Base-by-base conservation (phyloP, 1,139 yeast species). In the Eremothecium cymbalariae region DNA sequence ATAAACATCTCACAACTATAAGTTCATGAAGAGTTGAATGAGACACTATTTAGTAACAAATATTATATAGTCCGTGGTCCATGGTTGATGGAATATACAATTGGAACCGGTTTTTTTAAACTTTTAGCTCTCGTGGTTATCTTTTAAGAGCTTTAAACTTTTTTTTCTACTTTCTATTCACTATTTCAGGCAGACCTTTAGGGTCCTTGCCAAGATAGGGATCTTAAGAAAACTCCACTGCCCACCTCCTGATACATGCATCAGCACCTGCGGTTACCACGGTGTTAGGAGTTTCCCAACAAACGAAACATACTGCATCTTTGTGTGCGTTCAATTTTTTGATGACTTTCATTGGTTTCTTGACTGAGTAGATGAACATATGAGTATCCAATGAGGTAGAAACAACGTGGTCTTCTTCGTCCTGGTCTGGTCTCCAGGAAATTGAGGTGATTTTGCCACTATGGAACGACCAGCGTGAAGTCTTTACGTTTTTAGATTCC, bases 391-490 rank as follows among this genome's bases (percentile, higher is more conserved):
- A 65, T 0, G 95, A 84, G 1, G 81, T 94, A 42, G 90, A 75
- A 14, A 78, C 80, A 32, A 83, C 70, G 46, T 69, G 76, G 46
- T 78, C 74, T 37, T 85, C 81, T 46, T 81, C 86, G 2, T 64
- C 59, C 6, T 19, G 29, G 4, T 26, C 18, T 6, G 57, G 55
- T 37, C 40, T 53, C 97, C 97, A 90, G 21, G 74, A 62, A 32
- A 93, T 81, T 24, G 79, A 74, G 37, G 74, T 76, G 40, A 90
- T 80, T 39, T 72, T 76, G 38, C 94, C 78, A 3, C 88, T 81
- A 57, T 93, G 96, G 75, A 83, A 88, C 0, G 94, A 80, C 99
- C 99, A 90, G 54, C 97, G 74, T 1, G 93, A 75, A 1, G 97
- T 86, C 30, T 81, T 73, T 6, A 83, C 65, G 6, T 70, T 51